Base-by-base conservation (phyloP, 169 alveolate species). In the Plasmodium ovale region DNA sequence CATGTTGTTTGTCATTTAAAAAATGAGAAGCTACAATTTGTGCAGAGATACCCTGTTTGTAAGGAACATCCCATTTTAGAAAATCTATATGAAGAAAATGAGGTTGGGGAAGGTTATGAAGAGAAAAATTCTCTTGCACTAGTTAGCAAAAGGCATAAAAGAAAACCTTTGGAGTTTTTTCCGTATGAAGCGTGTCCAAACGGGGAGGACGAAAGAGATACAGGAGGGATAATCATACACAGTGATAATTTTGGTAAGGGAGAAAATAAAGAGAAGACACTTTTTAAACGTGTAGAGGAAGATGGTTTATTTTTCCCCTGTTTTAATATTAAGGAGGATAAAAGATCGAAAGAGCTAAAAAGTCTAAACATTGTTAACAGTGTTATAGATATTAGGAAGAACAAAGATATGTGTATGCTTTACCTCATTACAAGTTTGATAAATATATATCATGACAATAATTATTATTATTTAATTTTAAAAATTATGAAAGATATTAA, bases 371-470 rank as follows among this genome's bases (percentile, higher is more conserved):
- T 27, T 35, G 23, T 79, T 10, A 79, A 68, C 27, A 79, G 58
- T 27, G 27, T 79, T 54, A 25, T 79, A 7, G 82, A 79, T 4
- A 31, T 79, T 23, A 69, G 69, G 42, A 58, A 68, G 25, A 79
- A 62, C 10, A 79, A 39, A 49, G 89, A 79, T 23, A 33, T 79
- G n/a, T 47, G 70, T 23, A 58, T 64, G 31, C 14, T 54, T 14
- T 79, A 79, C 35, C 58, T 79, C 23, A 79, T 42, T 29, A 54
- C 62, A 35, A 56, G 79, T 56, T 39, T 79, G 53, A 79, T 79
- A 4, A 79, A 79, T 39, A 37, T 79, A 79, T 62, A 79, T 68
- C 89, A 79, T 56, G 89, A 79, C 7, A 69, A 79, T 23, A 64
- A 64, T 51, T 68, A 62, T 25, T 64, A 64, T 27, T 54, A 79